A percentile compares a stretch with the other conserved stretches of the same genome.
Conservation (phyloP, 345 rosid species). For the Mangifera indica region DNA sequence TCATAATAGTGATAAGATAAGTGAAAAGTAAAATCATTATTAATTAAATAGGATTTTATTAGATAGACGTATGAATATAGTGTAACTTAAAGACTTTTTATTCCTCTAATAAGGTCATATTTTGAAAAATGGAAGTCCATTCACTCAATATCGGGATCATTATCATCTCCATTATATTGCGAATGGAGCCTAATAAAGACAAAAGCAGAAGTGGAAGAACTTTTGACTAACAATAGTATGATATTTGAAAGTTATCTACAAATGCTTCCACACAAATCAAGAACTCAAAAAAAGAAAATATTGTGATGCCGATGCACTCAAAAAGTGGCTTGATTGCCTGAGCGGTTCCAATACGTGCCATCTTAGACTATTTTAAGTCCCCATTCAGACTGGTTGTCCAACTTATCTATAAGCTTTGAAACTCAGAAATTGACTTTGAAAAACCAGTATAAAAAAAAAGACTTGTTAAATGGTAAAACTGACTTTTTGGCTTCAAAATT, state of each 20-base stretch:
- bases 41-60: too few relatives aligned
- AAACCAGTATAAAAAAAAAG: background rate
- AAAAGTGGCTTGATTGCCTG: background rate
- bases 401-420: background rate
- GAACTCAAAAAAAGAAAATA: background rate
- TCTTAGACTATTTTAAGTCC: background rate
- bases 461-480: background rate
- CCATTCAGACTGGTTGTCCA: background rate
- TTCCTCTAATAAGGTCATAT: background rate
- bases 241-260: background rate
- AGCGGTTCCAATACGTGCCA: background rate
- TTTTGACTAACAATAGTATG: background rate
- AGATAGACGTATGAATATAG: too few relatives aligned
- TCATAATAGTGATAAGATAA: too few relatives aligned
- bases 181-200: slow-evolving; percentile 7
- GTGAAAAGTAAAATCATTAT: too few relatives aligned
- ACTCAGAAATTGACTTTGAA: background rate
- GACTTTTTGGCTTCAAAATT: background rate
- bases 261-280: background rate
- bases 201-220: background rate
- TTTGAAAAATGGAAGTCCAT: background rate
- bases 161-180: background rate
- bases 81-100: too few relatives aligned
- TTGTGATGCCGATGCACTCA: background rate
- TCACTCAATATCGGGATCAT: background rate